These are phyloP conservation scores for Collybia sordida DNA, from an alignment of 768 basidiomycete species.

Conservation along the genomic window DNA sequence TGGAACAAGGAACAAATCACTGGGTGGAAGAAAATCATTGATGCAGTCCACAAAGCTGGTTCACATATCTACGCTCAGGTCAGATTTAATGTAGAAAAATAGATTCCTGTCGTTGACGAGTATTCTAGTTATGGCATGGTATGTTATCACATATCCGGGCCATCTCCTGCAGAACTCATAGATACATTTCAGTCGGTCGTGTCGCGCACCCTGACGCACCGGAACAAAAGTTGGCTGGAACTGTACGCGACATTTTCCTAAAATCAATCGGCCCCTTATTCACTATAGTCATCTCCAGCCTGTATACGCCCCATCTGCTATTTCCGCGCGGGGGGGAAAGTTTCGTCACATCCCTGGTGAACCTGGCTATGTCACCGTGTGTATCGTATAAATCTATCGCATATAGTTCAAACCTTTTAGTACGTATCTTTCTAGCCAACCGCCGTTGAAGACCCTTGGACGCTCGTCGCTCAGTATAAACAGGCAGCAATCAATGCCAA, in stretches of 20 bases:
- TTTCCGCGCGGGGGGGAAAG: conserved; percentile 39
- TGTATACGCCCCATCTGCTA: conserved; percentile 45
- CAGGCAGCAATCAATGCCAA: conserved; percentile 48
- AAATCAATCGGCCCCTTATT: too few species aligned
- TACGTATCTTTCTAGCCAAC: conserved; percentile 28
- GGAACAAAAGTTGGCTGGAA: conserved; percentile 35
- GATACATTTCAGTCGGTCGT: conserved; percentile 28
- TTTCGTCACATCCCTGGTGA: conserved; percentile 37
- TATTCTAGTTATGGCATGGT: conserved; percentile 38
- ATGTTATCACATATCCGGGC: conserved; percentile 3
- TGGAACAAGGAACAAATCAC: conserved; percentile 43
- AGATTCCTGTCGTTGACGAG: background rate
- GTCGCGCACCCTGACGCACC: conserved; percentile 35
- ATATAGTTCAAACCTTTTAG: background rate
- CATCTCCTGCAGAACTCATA: too few species aligned
- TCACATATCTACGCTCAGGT: conserved; percentile 46
- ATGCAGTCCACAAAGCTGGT: conserved; percentile 45
- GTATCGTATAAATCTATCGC: conserved; percentile 4
- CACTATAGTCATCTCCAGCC: conserved; percentile 25
- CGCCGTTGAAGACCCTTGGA: conserved; percentile 39
- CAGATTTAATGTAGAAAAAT: background rate
- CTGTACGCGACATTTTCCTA: conserved; percentile 15
- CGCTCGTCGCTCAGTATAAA: conserved; percentile 37
- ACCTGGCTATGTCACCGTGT: conserved; percentile 38
- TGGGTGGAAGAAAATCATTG: conserved; percentile 48